These are phyloP conservation scores for Geotrichum reessii DNA, from an alignment of 1,139 yeast genomes.

Conservation along the genomic window DNA sequence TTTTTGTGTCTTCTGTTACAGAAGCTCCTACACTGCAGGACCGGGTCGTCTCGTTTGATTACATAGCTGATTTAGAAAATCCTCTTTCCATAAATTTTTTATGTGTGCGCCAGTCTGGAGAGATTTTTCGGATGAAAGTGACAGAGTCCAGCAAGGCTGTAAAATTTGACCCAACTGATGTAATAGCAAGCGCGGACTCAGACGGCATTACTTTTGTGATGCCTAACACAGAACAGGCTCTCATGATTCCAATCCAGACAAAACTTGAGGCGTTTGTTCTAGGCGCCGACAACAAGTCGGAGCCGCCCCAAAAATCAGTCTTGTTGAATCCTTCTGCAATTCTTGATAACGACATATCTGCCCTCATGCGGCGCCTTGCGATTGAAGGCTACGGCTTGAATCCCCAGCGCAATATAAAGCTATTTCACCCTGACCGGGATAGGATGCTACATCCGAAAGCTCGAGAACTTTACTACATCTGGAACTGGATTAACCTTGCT, in stretches of 20 bases:
- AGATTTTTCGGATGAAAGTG: slow-evolving; percentile 74
- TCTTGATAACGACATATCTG: slow-evolving; percentile 34
- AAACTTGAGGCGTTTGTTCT: slow-evolving; percentile 22
- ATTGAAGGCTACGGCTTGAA: slow-evolving; percentile 67
- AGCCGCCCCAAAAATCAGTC: background rate
- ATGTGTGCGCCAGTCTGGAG: slow-evolving; percentile 87
- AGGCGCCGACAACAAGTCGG: slow-evolving; percentile 25
- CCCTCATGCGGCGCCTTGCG: slow-evolving; percentile 62
- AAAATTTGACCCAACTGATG: slow-evolving; percentile 65
- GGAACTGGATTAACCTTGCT: slow-evolving; percentile 86
- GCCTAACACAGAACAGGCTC: slow-evolving; percentile 4
- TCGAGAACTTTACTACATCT: slow-evolving; percentile 64
- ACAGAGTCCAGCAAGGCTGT: slow-evolving; percentile 61
- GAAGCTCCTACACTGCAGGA: slow-evolving; percentile 67
- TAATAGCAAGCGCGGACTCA: slow-evolving; percentile 61
- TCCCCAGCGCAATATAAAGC: slow-evolving; percentile 49
- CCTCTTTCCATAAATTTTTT: slow-evolving; percentile 51
- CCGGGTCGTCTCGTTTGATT: slow-evolving; percentile 79
- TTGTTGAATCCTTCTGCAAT: slow-evolving; percentile 23
- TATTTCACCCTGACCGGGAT: slow-evolving; percentile 27
- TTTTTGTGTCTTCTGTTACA: slow-evolving; percentile 70
- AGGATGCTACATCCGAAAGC: slow-evolving; percentile 43
- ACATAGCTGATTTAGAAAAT: slow-evolving; percentile 51
- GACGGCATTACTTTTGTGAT: slow-evolving; percentile 42
- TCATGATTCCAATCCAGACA: background rate